Conservation (phyloP, 2,329 filamentous ascomycete species). For the Myriosclerotinia curreyana region DNA sequence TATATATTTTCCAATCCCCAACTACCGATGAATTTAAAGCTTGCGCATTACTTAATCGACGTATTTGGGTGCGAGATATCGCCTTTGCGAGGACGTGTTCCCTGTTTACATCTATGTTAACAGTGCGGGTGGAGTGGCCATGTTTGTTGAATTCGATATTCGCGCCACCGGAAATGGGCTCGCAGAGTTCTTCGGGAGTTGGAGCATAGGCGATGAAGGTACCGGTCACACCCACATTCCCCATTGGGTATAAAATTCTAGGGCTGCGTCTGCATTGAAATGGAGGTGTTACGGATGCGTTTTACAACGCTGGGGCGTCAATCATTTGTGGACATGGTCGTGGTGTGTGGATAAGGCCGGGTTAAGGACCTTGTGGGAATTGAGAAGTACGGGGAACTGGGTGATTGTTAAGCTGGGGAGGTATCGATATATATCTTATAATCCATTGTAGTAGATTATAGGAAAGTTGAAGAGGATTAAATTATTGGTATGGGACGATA, state of each 20-base stretch:
- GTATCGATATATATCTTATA: neutral
- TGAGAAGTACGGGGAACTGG: too few species aligned
- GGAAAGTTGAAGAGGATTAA: too few species aligned
- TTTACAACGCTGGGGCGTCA: neutral
- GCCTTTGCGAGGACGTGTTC: constrained; percentile 9
- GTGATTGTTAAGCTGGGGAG: too few species aligned
- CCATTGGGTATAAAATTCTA: constrained; percentile 28
- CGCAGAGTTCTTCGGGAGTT: constrained; percentile 25
- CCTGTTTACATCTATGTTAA: constrained; percentile 29
- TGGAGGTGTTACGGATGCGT: constrained; percentile 24
- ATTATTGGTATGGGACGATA: too few species aligned
- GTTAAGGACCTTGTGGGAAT: too few species aligned
- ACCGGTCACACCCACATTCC: constrained; percentile 29
- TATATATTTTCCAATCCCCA: neutral
- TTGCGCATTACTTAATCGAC: constrained; percentile 3
- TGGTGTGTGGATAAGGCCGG: neutral
- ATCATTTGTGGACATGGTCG: neutral
- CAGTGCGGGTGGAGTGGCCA: constrained; percentile 23
- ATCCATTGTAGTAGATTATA: too few species aligned
- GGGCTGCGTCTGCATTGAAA: constrained; percentile 25
- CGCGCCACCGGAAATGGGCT: constrained; percentile 26
- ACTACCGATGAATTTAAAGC: neutral
- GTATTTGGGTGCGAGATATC: neutral
- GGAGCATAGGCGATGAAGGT: constrained; percentile 29
- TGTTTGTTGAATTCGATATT: constrained; percentile 30